Conservation (phyloP, 1,139 yeast species). For the Taiozyma sp. region DNA sequence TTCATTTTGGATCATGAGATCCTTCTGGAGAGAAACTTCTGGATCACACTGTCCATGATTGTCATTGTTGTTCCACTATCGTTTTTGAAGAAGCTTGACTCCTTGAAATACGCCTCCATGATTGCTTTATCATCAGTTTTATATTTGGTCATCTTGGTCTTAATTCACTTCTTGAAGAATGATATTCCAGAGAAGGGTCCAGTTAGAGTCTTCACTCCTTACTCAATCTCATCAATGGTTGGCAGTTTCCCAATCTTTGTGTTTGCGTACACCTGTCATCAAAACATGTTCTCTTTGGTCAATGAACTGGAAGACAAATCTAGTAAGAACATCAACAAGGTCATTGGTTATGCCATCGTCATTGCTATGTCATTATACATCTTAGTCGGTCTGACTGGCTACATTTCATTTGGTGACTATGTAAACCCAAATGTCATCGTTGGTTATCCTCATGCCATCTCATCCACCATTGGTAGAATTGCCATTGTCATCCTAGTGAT, state of each 20-base stretch:
- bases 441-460: conserved; percentile 57
- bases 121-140: conserved; percentile 66
- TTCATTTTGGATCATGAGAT: conserved; percentile 20
- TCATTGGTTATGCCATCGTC: conserved; percentile 52
- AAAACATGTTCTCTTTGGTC: conserved; percentile 72
- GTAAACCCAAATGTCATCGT: conserved; percentile 68
- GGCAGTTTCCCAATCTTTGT: conserved; percentile 68
- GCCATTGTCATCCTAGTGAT: conserved; percentile 69
- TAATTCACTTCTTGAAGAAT: conserved; percentile 48
- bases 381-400: conserved; percentile 63
- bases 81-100: conserved; percentile 58
- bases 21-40: conserved; percentile 47
- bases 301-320: conserved; percentile 58
- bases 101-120: conserved; percentile 66
- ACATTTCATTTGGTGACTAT: conserved; percentile 62
- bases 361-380: conserved; percentile 57
- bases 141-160: conserved; percentile 58
- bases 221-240: conserved; percentile 30
- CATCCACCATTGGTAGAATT: conserved; percentile 64
- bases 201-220: conserved; percentile 34
- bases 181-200: conserved; percentile 36
- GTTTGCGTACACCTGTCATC: conserved; percentile 80
- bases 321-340: conserved; percentile 46
- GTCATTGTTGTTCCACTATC: conserved; percentile 56
- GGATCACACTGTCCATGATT: conserved; percentile 61